Base-by-base conservation (phyloP, 2,329 filamentous ascomycete genomes). In the Aspergillus fructus region DNA sequence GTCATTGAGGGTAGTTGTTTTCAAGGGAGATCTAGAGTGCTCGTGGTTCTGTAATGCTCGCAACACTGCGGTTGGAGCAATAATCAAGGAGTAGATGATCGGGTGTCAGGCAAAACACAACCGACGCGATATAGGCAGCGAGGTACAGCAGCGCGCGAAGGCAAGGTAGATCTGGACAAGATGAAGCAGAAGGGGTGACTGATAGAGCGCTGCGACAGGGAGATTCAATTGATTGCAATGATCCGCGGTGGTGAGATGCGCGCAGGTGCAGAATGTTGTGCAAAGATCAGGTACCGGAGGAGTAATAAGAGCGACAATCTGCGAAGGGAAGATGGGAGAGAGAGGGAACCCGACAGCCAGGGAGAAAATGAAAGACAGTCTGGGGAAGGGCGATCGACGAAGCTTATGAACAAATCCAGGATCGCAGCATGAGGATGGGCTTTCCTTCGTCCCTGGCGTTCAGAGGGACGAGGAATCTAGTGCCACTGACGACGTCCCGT, bases 1-100 rank as follows among this genome's bases (percentile, higher is more conserved):
- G 91, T 94, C 92, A 96, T 96, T 76, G 76, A 86, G 79, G 64
- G 66, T 66, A 64, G 54, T 43, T 48, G 51, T 58, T 42, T 21
- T 53, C 42, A 51, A 19, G 39, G 43, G 17, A 42, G 37, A 46
- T 42, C 21, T 24, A 5, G 19, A 30, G 34, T 53, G 27, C 15
- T 53, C 39, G 42, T 15, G 19, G 15, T 23, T n/a, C 21, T 17
- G 43, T 49, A 27, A 15, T 46, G 47, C 45, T 42, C 49, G 42
- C 40, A 60, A 60, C 50, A 52, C 49, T 24, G 48, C 50, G 57
- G 47, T 51, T 55, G 45, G 50, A 60, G 43, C 21, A 52, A 49
- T 41, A 54, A 59, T 59, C 51, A 57, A 62, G 59, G 53, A 39
- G 48, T 48, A n/a, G 47, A 33, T 47, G 55, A 60, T 58, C 55